Conservation (phyloP, 2,329 filamentous ascomycete genomes). For the Cercospora beticola region DNA sequence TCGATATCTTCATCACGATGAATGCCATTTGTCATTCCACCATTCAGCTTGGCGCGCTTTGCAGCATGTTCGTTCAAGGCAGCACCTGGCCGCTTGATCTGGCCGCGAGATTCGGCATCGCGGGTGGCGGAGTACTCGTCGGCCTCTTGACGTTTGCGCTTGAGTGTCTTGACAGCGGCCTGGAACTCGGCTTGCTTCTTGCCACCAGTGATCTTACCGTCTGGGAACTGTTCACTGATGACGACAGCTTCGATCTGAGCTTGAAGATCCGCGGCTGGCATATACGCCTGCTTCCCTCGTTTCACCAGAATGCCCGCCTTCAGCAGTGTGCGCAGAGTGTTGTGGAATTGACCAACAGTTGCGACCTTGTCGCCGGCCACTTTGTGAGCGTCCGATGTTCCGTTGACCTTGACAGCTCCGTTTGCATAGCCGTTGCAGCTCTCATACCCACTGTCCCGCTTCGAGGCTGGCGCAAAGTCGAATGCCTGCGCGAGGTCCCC, state of each 20-base stretch:
- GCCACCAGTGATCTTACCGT: conserved; percentile 56
- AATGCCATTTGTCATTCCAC: conserved; percentile 34
- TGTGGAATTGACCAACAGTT: conserved; percentile 44
- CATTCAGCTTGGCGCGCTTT: conserved; percentile 40
- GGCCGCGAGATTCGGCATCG: conserved; percentile 30
- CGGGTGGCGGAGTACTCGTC: conserved; percentile 37
- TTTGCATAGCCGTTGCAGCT: conserved; percentile 27
- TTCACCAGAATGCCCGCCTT: conserved; percentile 67
- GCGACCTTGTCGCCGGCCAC: conserved; percentile 33
- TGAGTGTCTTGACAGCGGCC: conserved; percentile 57
- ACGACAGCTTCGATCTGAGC: conserved; percentile 65
- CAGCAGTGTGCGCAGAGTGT: conserved; percentile 53
- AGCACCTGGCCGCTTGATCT: conserved; percentile 29
- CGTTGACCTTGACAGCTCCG: conserved; percentile 21
- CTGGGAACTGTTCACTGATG: conserved; percentile 54
- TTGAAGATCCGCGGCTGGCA: conserved; percentile 57
- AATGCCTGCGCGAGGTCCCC: conserved; percentile 68
- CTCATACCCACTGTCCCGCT: conserved; percentile 36
- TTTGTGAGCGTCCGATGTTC: conserved; percentile 21
- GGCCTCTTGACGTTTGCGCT: conserved; percentile 51
- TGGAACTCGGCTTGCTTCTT: conserved; percentile 67
- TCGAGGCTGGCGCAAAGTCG: conserved; percentile 37
- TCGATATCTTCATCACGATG: conserved; percentile 23
- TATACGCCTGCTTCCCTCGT: conserved; percentile 51
- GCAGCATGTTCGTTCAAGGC: conserved; percentile 4